Base-by-base conservation (phyloP, 768 basidiomycete species). In the Cubamyces lactineus region DNA sequence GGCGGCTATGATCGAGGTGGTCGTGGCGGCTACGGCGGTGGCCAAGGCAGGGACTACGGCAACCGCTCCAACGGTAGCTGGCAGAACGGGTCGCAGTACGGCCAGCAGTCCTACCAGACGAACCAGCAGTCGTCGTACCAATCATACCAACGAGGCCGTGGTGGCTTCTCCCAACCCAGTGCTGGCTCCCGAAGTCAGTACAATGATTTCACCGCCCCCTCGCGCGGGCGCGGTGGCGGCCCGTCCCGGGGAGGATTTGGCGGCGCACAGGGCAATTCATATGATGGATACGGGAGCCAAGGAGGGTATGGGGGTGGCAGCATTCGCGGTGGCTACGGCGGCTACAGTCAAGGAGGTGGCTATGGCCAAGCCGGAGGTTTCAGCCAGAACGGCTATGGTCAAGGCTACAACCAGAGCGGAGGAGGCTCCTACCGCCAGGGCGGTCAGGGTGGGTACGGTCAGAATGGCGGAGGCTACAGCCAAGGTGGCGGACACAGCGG, bases 1-100 rank as follows among this genome's bases (percentile, higher is more conserved):
- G 81, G 81, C 43, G 80, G 86, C 40, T 83, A 84, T 19, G 77
- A 60, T 48, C 23, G 61, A 11, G 49, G 53, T 52, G 72, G 75
- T 16, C 71, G 74, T 11, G 75, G 76, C 17, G 58, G 70, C 54
- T 69, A 74, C 43, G 66, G 74, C 26, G 68, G 68, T 4, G 61
- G 64, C 23, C 63, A 61, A 15, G 59, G 63, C 50, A 48, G 59
- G 26, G 62, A 65, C 21, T 57, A 53, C 43, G 64, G 59, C 24
- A 38, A 54, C 51, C 53, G 57, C 34, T 58, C 57, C 23, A 62
- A 62, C 38, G 54, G 51, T 34, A 45, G 48, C 46, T 56, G 60
- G 53, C 53, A 66, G 40, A 63, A 67, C 38, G 58, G 53, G 26
- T 26, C 53, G 41, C 59, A 47, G 21, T 47, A 60, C 38, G 41